Evolutionary conservation across 129 eudicot species (phyloP).

Genomic region (Centella asiatica): DNA sequence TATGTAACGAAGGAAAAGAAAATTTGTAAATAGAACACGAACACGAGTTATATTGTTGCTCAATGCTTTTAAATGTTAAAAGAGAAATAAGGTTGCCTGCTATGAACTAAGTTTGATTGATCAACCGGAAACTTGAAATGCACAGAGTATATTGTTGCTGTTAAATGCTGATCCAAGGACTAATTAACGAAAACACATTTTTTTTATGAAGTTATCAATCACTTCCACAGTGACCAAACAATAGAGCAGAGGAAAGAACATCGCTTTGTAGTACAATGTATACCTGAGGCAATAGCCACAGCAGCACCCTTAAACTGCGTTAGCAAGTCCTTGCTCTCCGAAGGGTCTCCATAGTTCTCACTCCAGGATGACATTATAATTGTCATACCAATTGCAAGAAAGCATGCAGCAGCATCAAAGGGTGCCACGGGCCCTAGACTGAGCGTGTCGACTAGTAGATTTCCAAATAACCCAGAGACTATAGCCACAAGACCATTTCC

Average conservation of each 20-base stretch:
- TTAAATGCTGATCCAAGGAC: no score
- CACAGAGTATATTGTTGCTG: neutral
- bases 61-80: no score
- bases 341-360: constrained; percentile 91
- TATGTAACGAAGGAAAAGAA: neutral
- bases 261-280: neutral
- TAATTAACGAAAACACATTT: neutral
- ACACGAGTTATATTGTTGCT: neutral
- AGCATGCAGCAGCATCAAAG: constrained; percentile 83
- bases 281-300: constrained; percentile 96
- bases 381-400: constrained; percentile 83
- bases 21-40: neutral
- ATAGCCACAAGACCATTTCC: constrained; percentile 93
- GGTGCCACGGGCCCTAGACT: constrained; percentile 82
- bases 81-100: no score
- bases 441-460: constrained; percentile 54
- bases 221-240: neutral
- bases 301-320: constrained; percentile 92
- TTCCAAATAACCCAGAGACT: constrained; percentile 76
- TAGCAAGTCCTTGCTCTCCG: constrained; percentile 81
- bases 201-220: neutral
- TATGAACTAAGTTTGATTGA: neutral
- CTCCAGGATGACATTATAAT: constrained; percentile 77
- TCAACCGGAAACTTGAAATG: neutral
- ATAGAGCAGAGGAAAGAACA: neutral